Base-by-base conservation (phyloP, 2,329 filamentous ascomycete species). In the Monilinia vaccinii-corymbosi region DNA sequence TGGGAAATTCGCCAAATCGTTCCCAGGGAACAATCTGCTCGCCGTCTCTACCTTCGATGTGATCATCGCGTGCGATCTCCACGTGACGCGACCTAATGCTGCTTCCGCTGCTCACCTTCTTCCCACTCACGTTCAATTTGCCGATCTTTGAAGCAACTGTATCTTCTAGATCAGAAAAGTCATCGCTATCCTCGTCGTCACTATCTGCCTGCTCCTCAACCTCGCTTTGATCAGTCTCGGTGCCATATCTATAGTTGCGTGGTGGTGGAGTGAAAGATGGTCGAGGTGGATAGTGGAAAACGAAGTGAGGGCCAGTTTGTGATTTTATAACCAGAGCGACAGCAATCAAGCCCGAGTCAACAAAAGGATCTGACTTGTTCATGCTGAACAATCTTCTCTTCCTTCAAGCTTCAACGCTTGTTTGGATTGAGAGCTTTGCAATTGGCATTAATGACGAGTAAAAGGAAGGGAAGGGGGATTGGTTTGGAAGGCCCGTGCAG, bases 241-340 rank as follows among this genome's bases (percentile, higher is more conserved):
- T 72, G 31, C 70, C 70, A 42, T 69, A 70, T 47, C 69, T 62
- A 14, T 61, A 60, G 46, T 64, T 62, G 14, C 63, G 56, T 36
- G 67, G 62, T 25, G 72, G 68, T 60, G 73, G 70, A 44, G 74
- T 66, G 38, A 72, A 72, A 60, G 76, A 73, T 65, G 78, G 73
- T 69, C 76, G 74, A 67, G 85, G 81, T n/a, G 91, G 91, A 70
- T 94, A 94, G 73, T 96, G 89, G 73, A 92, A 96, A 68, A 94
- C 87, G 68, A 94, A 87, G 64, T 85, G 84, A 32, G 91, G 88
- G 18, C 91, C 90, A 67, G 89, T 87, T 65, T 87, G 84, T 38
- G 88, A 89, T 65, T 88, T 65, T 44, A 72, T 69, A 21, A 70
- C 64, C 14, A 73, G 60, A 2, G 67, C 67, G 46, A 72, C 64